phyloP scores from a whole-genome alignment of 495 filamentous ascomycete species.

The Penicillium tannophilum region DNA sequence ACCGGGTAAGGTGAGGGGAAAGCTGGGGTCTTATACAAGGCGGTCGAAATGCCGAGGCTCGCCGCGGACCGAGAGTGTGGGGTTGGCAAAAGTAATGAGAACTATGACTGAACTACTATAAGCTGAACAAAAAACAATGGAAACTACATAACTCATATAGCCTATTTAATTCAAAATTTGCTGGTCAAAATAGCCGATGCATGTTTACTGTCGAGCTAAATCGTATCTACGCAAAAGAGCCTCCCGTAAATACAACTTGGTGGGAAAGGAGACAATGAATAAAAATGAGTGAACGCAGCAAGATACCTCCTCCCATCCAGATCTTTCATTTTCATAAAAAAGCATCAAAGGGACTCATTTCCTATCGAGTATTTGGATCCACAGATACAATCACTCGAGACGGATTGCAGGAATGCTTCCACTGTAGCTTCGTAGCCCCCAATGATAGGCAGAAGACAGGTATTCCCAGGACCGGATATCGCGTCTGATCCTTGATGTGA shows the following conservation, averaged over 20 bases:
- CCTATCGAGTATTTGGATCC: slow-evolving; percentile 13
- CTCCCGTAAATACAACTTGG: slow-evolving; percentile 9
- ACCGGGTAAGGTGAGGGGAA: slow-evolving; percentile 4
- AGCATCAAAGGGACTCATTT: slow-evolving; percentile 13
- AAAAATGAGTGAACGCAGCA: slow-evolving; percentile 1
- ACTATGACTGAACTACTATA: slow-evolving; percentile 3
- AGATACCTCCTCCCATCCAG: not conserved
- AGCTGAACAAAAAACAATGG: not conserved
- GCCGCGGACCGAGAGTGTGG: slow-evolving; percentile 32
- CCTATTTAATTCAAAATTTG: slow-evolving; percentile 15
- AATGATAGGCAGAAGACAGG: slow-evolving; percentile 37
- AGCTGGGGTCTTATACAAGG: slow-evolving; percentile 27
- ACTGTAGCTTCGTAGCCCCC: slow-evolving; percentile 39
- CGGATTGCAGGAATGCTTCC: slow-evolving; percentile 35
- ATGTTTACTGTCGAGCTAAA: slow-evolving; percentile 25
- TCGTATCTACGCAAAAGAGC: slow-evolving; percentile 10
- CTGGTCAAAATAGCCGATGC: slow-evolving; percentile 16
- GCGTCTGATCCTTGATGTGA: slow-evolving; percentile 14
- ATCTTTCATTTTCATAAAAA: slow-evolving; percentile 4
- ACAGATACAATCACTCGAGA: slow-evolving; percentile 38
- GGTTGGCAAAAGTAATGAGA: slow-evolving; percentile 8
- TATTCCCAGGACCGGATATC: slow-evolving; percentile 14
- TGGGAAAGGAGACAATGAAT: slow-evolving; percentile 3
- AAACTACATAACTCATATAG: slow-evolving; percentile 10
- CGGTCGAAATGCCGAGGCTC: slow-evolving; percentile 32